Evolutionary conservation across 2,329 filamentous ascomycete genomes (phyloP).

Genomic region (Ophiognomonia clavigignenti-juglandacearum): DNA sequence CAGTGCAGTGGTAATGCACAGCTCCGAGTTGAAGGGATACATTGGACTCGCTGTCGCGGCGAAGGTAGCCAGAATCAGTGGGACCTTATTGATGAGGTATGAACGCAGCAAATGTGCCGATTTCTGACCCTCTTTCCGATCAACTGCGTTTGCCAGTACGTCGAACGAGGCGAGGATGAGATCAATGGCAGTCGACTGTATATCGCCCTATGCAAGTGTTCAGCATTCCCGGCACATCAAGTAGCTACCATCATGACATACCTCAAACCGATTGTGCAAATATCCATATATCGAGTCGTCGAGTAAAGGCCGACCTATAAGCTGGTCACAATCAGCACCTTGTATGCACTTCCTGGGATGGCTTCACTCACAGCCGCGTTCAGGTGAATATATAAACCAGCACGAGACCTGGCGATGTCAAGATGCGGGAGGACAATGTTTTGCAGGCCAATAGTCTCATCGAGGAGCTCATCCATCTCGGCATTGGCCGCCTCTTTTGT

Average conservation of each 20-base stretch:
- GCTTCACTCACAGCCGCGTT: slow-evolving; percentile 65
- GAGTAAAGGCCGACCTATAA: slow-evolving; percentile 75
- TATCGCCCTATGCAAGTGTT: slow-evolving; percentile 55
- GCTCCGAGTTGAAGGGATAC: slow-evolving; percentile 71
- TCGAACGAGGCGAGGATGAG: slow-evolving; percentile 87
- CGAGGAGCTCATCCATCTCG: slow-evolving; percentile 53
- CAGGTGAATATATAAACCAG: slow-evolving; percentile 79
- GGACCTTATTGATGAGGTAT: slow-evolving; percentile 71
- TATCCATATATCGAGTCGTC: slow-evolving; percentile 82
- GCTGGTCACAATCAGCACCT: slow-evolving; percentile 39
- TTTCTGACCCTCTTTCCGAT: slow-evolving; percentile 53
- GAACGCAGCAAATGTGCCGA: slow-evolving; percentile 73
- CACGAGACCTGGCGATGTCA: slow-evolving; percentile 68
- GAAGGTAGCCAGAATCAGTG: slow-evolving; percentile 48
- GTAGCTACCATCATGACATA: slow-evolving; percentile 29
- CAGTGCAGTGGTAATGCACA: slow-evolving; percentile 66
- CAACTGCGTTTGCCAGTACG: slow-evolving; percentile 79
- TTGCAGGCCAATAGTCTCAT: slow-evolving; percentile 52
- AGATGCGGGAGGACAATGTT: slow-evolving; percentile 57
- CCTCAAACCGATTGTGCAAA: slow-evolving; percentile 79
- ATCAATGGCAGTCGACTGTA: slow-evolving; percentile 73
- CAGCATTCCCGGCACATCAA: slow-evolving; percentile 18
- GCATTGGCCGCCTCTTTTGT: slow-evolving; percentile 44
- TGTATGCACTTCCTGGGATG: neutral
- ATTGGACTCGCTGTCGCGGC: slow-evolving; percentile 47